Evolutionary conservation across 768 basidiomycete species (phyloP).

Genomic region (Holtermanniella nyarrowii): DNA sequence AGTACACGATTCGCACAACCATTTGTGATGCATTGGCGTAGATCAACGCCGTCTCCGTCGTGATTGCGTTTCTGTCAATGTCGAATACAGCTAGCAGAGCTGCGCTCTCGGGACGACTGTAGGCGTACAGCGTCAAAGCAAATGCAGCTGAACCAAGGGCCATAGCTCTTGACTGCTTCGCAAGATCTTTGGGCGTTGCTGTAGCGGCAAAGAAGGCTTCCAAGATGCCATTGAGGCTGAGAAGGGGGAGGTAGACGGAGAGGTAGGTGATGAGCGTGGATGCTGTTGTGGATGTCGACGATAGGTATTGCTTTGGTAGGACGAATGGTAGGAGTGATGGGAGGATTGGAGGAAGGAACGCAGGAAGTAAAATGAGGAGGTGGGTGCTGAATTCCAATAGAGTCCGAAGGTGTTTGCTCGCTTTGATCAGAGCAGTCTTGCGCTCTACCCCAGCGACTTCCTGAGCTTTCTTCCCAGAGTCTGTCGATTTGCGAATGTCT

Average conservation of each 20-base stretch:
- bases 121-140: constrained; percentile 48
- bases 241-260: constrained; percentile 69
- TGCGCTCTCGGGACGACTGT: constrained; percentile 50
- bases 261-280: constrained; percentile 67
- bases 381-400: constrained; percentile 50
- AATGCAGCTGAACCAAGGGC: constrained; percentile 62
- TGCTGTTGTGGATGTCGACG: constrained; percentile 61
- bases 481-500: too few species aligned
- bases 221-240: constrained; percentile 80
- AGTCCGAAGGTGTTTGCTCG: constrained; percentile 42
- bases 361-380: constrained; percentile 57
- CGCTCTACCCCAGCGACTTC: not conserved
- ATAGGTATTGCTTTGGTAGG: constrained; percentile 50
- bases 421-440: not conserved
- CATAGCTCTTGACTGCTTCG: constrained; percentile 64
- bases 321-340: constrained; percentile 58
- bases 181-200: constrained; percentile 58
- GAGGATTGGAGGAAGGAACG: constrained; percentile 68
- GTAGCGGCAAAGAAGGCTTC: constrained; percentile 84
- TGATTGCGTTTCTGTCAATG: constrained; percentile 4
- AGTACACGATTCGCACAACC: constrained; percentile 31
- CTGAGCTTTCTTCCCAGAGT: too few species aligned
- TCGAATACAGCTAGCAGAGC: constrained; percentile 18
- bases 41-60: constrained; percentile 21
- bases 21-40: constrained; percentile 25